Percentiles rank a stretch among this genome's conserved stretches.
Conservation (phyloP, 495 filamentous ascomycete species). For the Daldinia grandis region DNA sequence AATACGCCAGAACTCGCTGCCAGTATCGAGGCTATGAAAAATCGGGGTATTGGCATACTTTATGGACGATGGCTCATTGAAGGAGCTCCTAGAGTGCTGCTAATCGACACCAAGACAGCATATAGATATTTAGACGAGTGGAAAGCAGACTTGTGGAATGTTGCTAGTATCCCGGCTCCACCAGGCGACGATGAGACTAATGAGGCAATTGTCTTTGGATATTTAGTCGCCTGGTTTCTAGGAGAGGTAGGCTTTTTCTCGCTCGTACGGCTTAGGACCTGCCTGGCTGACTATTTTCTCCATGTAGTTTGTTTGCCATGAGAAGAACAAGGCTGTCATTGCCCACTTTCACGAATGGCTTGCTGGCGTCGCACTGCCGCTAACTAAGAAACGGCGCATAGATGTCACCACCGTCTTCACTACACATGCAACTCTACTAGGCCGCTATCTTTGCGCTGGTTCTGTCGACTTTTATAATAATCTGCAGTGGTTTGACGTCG, state of each 20-base stretch:
- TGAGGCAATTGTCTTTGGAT: constrained; percentile 97
- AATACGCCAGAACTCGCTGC: constrained; percentile 79
- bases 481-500: constrained; percentile 95
- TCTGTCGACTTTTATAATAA: constrained; percentile 99
- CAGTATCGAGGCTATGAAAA: constrained; percentile 88
- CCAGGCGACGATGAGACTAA: constrained; percentile 94
- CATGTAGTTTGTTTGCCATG: constrained; percentile 88
- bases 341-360: constrained; percentile 99
- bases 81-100: constrained; percentile 88
- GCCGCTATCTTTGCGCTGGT: constrained; percentile 94
- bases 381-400: constrained; percentile 91
- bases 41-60: constrained; percentile 86
- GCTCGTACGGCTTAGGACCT: not conserved
- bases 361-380: constrained; percentile 91
- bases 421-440: constrained; percentile 93
- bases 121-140: constrained; percentile 94
- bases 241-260: constrained; percentile 76
- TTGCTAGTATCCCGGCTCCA: constrained; percentile 89
- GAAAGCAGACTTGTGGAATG: constrained; percentile 95
- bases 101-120: constrained; percentile 94
- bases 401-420: constrained; percentile 99
- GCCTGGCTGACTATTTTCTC: constrained; percentile 25
- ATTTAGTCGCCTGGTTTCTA: constrained; percentile 96
- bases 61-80: constrained; percentile 99
- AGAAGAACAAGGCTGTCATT: constrained; percentile 87